Conservation (phyloP, 768 basidiomycete genomes). For the Sarcodon aspratus region DNA sequence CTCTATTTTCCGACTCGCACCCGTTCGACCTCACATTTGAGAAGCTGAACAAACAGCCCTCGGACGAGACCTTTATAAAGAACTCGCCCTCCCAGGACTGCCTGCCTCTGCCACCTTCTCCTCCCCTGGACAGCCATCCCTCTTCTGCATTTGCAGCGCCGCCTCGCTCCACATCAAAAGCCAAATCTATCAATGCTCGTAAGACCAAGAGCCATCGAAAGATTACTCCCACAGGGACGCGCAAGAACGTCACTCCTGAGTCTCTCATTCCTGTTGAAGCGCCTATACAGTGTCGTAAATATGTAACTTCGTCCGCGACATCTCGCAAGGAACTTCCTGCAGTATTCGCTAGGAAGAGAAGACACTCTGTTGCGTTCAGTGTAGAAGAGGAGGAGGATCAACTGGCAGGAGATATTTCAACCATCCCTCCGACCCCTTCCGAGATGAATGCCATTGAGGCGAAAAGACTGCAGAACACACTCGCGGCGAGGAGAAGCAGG, state of each 20-base stretch:
- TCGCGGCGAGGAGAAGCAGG: conserved; percentile 74
- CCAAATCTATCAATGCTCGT: conserved; percentile 12
- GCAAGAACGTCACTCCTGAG: conserved; percentile 57
- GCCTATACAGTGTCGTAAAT: conserved; percentile 72
- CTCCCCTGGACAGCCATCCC: conserved; percentile 12
- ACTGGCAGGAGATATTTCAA: conserved; percentile 26
- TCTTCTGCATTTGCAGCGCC: not conserved
- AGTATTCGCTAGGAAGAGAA: conserved; percentile 56
- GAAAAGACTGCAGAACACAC: conserved; percentile 76
- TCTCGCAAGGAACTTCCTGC: conserved; percentile 73
- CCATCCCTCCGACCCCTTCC: conserved; percentile 29
- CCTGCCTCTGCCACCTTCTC: conserved; percentile 22
- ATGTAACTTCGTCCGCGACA: conserved; percentile 59
- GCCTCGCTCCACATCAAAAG: conserved; percentile 3
- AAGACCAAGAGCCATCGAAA: conserved; percentile 12
- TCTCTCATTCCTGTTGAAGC: conserved; percentile 61
- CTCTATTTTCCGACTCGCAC: conserved; percentile 14
- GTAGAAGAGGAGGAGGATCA: conserved; percentile 40
- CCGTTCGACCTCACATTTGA: conserved; percentile 23
- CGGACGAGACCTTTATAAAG: conserved; percentile 19
- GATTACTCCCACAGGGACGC: conserved; percentile 47
- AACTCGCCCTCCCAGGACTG: conserved; percentile 36
- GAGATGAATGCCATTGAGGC: conserved; percentile 62
- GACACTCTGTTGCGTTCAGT: conserved; percentile 32
- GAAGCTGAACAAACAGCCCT: conserved; percentile 31